phyloP scores from a whole-genome alignment of 2,329 filamentous ascomycete genomes.

The Grosmannia serpens region DNA sequence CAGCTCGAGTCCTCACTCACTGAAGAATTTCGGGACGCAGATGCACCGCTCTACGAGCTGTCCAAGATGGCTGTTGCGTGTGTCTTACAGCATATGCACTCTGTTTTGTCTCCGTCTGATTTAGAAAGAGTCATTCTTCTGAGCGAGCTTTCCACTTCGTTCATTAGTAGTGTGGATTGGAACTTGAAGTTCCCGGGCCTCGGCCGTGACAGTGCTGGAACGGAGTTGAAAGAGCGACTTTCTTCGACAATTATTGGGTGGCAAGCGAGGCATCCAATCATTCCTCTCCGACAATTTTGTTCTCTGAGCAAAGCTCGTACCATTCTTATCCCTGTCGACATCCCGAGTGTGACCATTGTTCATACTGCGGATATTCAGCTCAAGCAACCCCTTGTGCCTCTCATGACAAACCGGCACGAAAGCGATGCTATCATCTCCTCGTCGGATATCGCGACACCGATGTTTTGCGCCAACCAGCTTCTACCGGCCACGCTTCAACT shows the following conservation, averaged over 20 bases:
- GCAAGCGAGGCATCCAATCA: constrained; percentile 21
- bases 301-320: constrained; percentile 35
- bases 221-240: constrained; percentile 18
- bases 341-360: constrained; percentile 72
- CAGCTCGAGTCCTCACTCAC: constrained; percentile 33
- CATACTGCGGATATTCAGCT: constrained; percentile 64
- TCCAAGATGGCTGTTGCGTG: constrained; percentile 16
- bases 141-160: constrained; percentile 36
- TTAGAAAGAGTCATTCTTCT: constrained; percentile 46
- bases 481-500: constrained; percentile 50
- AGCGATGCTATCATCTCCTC: constrained; percentile 14
- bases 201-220: constrained; percentile 14
- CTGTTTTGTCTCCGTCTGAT: constrained; percentile 34
- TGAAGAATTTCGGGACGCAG: constrained; percentile 22
- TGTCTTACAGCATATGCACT: constrained; percentile 32
- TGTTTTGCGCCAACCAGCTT: constrained; percentile 51
- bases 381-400: constrained; percentile 11
- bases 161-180: constrained; percentile 36
- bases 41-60: constrained; percentile 9
- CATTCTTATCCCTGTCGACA: constrained; percentile 81
- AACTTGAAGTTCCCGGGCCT: constrained; percentile 37
- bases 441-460: constrained; percentile 20
- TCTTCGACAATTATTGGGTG: constrained; percentile 25
- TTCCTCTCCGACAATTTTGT: constrained; percentile 21
- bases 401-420: not conserved